These are phyloP conservation scores for Phytophthora sojae DNA, from an alignment of 352 stramenopile species.

Conservation along the genomic window DNA sequence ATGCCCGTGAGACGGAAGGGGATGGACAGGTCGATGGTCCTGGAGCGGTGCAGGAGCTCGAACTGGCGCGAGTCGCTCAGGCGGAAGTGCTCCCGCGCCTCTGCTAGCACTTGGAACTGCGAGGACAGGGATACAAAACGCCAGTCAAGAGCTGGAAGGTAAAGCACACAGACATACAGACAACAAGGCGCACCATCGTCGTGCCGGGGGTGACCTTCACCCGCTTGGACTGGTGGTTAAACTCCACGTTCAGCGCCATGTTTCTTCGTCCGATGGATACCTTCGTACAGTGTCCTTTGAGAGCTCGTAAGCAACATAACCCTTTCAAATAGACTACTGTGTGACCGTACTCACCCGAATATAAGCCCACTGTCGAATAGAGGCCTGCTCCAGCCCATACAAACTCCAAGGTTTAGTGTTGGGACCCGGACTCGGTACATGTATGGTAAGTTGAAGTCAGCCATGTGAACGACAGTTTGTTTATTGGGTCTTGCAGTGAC, in stretches of 20 bases:
- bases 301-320: conserved; percentile 8
- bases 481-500: too few species aligned
- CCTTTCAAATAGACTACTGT: background rate
- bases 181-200: conserved; percentile 61
- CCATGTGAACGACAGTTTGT: background rate
- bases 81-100: conserved; percentile 61
- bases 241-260: conserved; percentile 85
- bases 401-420: too few species aligned
- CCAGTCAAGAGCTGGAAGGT: background rate
- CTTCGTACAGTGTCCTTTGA: background rate
- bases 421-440: too few species aligned
- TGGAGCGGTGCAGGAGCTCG: conserved; percentile 74
- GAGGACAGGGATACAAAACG: background rate
- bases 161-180: background rate
- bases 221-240: conserved; percentile 75
- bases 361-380: too few species aligned
- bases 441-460: conserved; percentile 12
- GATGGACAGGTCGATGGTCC: conserved; percentile 77
- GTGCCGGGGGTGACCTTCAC: conserved; percentile 77
- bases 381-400: too few species aligned
- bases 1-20: conserved; percentile 88
- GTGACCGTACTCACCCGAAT: too few species aligned
- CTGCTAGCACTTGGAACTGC: conserved; percentile 82
- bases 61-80: conserved; percentile 53
- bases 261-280: conserved; percentile 1